These are phyloP conservation scores for Hygrophoropsis aurantiaca DNA, from an alignment of 768 basidiomycete genomes.

Conservation along the genomic window DNA sequence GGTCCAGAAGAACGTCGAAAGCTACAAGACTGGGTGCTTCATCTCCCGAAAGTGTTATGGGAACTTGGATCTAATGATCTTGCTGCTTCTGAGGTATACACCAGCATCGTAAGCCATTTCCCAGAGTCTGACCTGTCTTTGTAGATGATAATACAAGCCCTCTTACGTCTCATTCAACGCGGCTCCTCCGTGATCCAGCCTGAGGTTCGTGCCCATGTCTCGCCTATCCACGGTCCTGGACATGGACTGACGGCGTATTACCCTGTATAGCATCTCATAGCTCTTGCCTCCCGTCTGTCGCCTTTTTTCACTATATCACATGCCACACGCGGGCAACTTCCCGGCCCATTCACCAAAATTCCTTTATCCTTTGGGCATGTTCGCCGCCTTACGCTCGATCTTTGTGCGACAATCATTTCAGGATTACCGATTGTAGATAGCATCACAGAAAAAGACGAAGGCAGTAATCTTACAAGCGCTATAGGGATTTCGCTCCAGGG, in stretches of 20 bases:
- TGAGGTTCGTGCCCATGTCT: slow-evolving; percentile 38
- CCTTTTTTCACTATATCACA: slow-evolving; percentile 84
- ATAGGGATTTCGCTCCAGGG: slow-evolving; percentile 25
- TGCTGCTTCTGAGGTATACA: slow-evolving; percentile 56
- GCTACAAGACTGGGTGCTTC: slow-evolving; percentile 66
- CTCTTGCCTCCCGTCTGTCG: slow-evolving; percentile 58
- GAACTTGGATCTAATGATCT: slow-evolving; percentile 67
- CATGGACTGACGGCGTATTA: slow-evolving; percentile 5
- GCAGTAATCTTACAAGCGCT: slow-evolving; percentile 19
- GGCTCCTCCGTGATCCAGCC: slow-evolving; percentile 42
- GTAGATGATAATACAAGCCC: slow-evolving; percentile 57
- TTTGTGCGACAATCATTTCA: slow-evolving; percentile 40
- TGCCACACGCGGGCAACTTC: slow-evolving; percentile 66
- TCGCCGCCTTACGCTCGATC: slow-evolving; percentile 63
- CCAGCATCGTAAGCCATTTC: neutral
- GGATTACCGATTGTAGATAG: slow-evolving; percentile 12
- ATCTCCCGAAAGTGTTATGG: slow-evolving; percentile 84
- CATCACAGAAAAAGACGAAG: slow-evolving; percentile 5
- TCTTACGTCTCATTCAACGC: slow-evolving; percentile 63
- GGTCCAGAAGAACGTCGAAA: slow-evolving; percentile 26
- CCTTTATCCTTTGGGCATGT: slow-evolving; percentile 37
- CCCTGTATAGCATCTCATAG: slow-evolving; percentile 41
- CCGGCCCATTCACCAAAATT: slow-evolving; percentile 80
- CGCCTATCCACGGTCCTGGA: no score
- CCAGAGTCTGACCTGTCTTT: slow-evolving; percentile 7